phyloP scores from a whole-genome alignment of 495 filamentous ascomycete species.

The Parachaetomium inaequale region DNA sequence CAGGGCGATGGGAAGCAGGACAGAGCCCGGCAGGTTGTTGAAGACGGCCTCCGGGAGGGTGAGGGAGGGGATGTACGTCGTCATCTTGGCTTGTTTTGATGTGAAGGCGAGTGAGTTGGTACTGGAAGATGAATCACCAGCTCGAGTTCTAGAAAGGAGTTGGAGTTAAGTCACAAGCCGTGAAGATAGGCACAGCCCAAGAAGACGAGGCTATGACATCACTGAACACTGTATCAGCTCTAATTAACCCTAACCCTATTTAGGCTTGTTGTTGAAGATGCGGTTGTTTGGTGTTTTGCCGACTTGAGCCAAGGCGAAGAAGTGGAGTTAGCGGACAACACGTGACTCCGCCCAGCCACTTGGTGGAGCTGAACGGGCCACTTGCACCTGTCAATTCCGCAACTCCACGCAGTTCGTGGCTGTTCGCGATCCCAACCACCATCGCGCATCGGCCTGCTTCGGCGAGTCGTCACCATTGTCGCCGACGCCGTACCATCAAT shows the following conservation, averaged over 20 bases:
- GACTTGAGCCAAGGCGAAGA: too few species aligned
- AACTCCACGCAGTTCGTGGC: conserved; percentile 14
- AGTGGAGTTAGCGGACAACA: not conserved
- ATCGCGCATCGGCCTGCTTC: conserved; percentile 23
- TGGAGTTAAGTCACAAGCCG: not conserved
- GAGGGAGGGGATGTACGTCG: conserved; percentile 58
- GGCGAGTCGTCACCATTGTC: conserved; percentile 6
- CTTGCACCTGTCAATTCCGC: not conserved
- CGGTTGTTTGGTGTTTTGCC: too few species aligned
- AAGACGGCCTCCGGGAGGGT: conserved; percentile 66
- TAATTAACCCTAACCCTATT: not conserved
- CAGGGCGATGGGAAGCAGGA: conserved; percentile 63
- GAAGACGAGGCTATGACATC: not conserved
- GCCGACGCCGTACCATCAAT: conserved; percentile 30
- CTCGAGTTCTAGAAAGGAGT: not conserved
- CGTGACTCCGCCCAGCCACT: conserved; percentile 13
- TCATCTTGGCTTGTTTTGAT: conserved; percentile 52
- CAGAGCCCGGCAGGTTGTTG: conserved; percentile 59
- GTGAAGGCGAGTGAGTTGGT: not conserved
- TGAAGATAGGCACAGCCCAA: not conserved
- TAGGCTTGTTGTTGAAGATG: not conserved
- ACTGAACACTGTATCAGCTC: not conserved
- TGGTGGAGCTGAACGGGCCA: not conserved
- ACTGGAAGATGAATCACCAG: not conserved
- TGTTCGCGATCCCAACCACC: conserved; percentile 14